A percentile compares a stretch with the other conserved stretches of the same genome.
Evolutionary conservation across 495 filamentous ascomycete genomes (phyloP).

Genomic region (Tuber magnatum): DNA sequence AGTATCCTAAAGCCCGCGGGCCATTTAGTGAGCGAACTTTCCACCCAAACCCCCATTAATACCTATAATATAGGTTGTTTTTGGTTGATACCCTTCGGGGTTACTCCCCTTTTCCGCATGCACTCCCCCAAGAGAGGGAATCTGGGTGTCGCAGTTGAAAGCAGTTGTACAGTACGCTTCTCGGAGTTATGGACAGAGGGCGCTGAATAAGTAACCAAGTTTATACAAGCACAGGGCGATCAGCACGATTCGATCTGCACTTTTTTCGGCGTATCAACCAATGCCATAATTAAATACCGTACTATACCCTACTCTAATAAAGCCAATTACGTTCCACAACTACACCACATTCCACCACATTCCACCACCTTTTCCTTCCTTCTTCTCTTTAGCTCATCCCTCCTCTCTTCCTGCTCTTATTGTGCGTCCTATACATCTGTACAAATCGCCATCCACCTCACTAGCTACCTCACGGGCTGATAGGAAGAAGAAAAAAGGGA

Average conservation of each 20-base stretch:
- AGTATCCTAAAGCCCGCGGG: neutral
- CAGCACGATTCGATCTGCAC: neutral
- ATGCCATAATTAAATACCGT: neutral
- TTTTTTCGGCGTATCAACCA: neutral
- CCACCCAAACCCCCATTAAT: neutral
- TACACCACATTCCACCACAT: neutral
- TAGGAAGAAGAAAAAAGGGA: neutral
- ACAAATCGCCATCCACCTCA: neutral
- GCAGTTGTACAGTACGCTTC: neutral
- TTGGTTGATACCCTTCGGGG: neutral
- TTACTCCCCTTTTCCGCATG: neutral
- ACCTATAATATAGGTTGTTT: neutral
- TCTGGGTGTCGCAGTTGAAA: neutral
- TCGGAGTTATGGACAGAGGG: neutral
- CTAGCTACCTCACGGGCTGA: no score
- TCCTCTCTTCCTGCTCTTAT: neutral
- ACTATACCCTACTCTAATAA: neutral
- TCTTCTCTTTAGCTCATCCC: neutral
- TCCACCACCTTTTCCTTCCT: neutral
- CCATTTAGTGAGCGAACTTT: neutral
- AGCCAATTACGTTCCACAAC: neutral
- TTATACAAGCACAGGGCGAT: neutral
- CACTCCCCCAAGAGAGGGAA: neutral
- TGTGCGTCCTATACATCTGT: neutral
- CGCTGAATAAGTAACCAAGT: neutral